Percentiles rank a stretch among this genome's conserved stretches.
Evolutionary conservation across 1,284 basidiomycete genomes (phyloP).

Genomic region (Trametes hirsuta): DNA sequence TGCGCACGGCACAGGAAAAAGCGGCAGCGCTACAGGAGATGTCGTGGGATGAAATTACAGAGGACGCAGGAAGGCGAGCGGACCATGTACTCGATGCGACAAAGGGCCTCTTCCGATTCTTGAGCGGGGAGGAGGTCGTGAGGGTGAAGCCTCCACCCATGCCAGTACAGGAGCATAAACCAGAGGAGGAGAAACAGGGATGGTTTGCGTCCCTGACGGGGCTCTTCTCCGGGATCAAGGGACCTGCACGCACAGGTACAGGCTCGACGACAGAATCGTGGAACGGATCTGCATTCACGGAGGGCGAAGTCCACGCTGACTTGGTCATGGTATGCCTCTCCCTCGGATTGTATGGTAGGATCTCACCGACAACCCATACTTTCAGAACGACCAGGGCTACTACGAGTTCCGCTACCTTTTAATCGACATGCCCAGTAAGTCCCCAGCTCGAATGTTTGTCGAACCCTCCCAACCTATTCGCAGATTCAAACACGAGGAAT

Average conservation of each 20-base stretch:
- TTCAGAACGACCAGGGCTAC: conserved; percentile 73
- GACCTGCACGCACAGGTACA: conserved; percentile 39
- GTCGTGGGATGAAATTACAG: conserved; percentile 57
- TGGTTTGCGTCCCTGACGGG: conserved; percentile 61
- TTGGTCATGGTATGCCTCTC: conserved; percentile 62
- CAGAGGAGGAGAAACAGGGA: conserved; percentile 41
- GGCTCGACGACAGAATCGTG: conserved; percentile 35
- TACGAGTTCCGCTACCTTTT: conserved; percentile 79
- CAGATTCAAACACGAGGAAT: conserved; percentile 66
- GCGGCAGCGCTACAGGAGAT: conserved; percentile 47
- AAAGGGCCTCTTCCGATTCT: conserved; percentile 64
- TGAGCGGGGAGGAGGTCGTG: conserved; percentile 57
- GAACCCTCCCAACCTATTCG: conserved; percentile 8
- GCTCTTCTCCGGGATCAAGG: conserved; percentile 68
- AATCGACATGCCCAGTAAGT: conserved; percentile 78
- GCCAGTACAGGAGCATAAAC: conserved; percentile 34
- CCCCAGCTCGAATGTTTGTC: background rate
- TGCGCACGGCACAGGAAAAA: conserved; percentile 47
- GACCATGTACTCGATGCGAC: conserved; percentile 44
- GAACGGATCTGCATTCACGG: conserved; percentile 58
- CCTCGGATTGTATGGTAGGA: background rate
- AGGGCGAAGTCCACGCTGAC: conserved; percentile 81
- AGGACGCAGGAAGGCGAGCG: conserved; percentile 36
- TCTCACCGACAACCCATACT: conserved; percentile 19
- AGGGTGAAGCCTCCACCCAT: conserved; percentile 41